phyloP scores from a whole-genome alignment of 352 stramenopile species.

The Thraustochytrium sp. region DNA sequence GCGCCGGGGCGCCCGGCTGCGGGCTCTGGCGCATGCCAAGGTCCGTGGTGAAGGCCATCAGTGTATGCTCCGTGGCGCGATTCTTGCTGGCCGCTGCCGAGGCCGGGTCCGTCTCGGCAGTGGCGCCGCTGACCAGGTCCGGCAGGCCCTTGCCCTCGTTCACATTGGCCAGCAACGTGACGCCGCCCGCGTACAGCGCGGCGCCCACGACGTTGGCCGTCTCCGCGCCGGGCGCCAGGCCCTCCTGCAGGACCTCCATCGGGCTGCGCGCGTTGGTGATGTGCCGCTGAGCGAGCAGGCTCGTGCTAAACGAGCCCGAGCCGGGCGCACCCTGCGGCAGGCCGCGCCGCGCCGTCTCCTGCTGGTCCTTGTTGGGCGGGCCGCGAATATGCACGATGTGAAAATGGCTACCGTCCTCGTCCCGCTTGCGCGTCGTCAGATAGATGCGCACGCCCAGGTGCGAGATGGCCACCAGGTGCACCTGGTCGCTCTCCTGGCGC shows the following conservation, averaged over 20 bases:
- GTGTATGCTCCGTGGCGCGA: not conserved
- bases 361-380: slow-evolving; percentile 20
- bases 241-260: not conserved
- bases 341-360: not conserved
- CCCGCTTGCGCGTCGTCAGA: not conserved
- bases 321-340: not conserved
- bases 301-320: not conserved
- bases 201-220: not conserved
- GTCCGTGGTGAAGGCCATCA: not conserved
- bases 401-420: not conserved
- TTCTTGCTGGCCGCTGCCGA: not conserved
- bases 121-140: not conserved
- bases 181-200: not conserved
- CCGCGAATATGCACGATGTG: not conserved
- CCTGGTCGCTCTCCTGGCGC: slow-evolving; percentile 1
- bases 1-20: not conserved
- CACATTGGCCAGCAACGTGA: slow-evolving; percentile 10
- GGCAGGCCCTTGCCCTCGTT: not conserved
- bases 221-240: not conserved
- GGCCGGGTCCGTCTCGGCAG: not conserved
- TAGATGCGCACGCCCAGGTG: slow-evolving; percentile 22
- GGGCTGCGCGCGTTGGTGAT: not conserved
- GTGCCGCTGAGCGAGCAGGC: not conserved
- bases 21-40: slow-evolving; percentile 15
- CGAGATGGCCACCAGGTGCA: slow-evolving; percentile 28